These are phyloP conservation scores for Xylaria intraflava DNA, from an alignment of 495 filamentous ascomycete genomes.

Conservation along the genomic window DNA sequence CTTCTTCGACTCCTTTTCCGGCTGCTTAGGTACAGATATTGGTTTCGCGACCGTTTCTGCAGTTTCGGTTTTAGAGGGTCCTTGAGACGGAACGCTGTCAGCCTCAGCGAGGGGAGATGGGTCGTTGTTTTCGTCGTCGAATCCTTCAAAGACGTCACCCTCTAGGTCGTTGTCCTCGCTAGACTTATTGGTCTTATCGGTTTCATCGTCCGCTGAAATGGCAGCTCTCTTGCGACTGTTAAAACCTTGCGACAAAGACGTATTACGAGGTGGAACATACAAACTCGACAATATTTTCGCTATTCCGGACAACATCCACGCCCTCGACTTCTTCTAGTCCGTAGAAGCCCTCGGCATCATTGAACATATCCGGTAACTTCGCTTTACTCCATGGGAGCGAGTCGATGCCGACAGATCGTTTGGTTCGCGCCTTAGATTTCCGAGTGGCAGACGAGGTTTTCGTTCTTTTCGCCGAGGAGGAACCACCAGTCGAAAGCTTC, in stretches of 20 bases:
- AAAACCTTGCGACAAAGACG: slow-evolving; percentile 1
- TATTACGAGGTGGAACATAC: slow-evolving; percentile 27
- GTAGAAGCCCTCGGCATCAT: slow-evolving; percentile 91
- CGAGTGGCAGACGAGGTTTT: slow-evolving; percentile 27
- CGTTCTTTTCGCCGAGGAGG: slow-evolving; percentile 43
- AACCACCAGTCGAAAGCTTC: slow-evolving; percentile 29
- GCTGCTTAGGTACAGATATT: neutral
- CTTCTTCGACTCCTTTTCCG: slow-evolving; percentile 10
- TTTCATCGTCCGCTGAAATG: slow-evolving; percentile 14
- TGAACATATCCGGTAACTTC: slow-evolving; percentile 73
- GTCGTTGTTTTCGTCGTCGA: slow-evolving; percentile 37
- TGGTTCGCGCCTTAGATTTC: slow-evolving; percentile 17
- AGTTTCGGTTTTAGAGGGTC: slow-evolving; percentile 1
- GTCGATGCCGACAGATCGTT: slow-evolving; percentile 46
- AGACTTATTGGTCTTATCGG: slow-evolving; percentile 16
- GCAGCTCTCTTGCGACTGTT: slow-evolving; percentile 14
- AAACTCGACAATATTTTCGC: slow-evolving; percentile 45
- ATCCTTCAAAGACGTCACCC: slow-evolving; percentile 49
- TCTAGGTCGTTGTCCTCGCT: slow-evolving; percentile 2
- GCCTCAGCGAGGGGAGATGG: neutral
- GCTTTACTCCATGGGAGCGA: slow-evolving; percentile 78
- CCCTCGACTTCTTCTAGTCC: slow-evolving; percentile 89
- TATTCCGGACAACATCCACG: slow-evolving; percentile 67
- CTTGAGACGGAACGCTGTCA: neutral
- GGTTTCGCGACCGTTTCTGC: neutral